Evolutionary conservation across 2,329 filamentous ascomycete genomes (phyloP), one percentile per base, ranked within the genome.

Genomic region (Xylariales sp.): DNA sequence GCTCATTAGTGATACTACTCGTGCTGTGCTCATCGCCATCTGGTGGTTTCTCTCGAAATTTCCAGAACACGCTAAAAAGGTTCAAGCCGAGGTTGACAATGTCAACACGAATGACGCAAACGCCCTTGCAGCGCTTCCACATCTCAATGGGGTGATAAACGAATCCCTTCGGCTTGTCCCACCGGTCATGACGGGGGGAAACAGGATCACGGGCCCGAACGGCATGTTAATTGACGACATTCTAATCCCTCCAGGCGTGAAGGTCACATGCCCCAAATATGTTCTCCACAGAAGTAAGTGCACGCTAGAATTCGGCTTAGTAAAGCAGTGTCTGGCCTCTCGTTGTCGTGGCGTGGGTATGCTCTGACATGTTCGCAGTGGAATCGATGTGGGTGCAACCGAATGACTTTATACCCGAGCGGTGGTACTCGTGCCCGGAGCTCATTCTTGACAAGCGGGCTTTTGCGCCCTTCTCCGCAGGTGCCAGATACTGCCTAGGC

Each of bases 351-450:
- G 30, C 16, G 41, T 36, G 43, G 1, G 8, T 14, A n/a, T 18
- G 14, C 16, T 39, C 62, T 70, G 18, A 70, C 49, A 49, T 18
- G 2, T 18, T 34, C 0, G 34, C 34, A 73, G 71, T 73, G 62
- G 72, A 72, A 66, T 69, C 66, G 5, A 57, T 69, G 23, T 73
- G 68, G 54, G 54, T 62, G 12, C 23, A 55, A 9, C 65, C 71
- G 14, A 57, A 70, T 28, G 71, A 71, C 3, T 73, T 73, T 45
- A 68, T 73, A 45, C 72, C 72, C 5, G 72, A 73, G 55, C 59
- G 71, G 7, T 72, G 72, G 71, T 67, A 70, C 60, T 70, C 68
- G 23, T 66, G 61, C 2, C 71, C 71, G 5, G 72, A 72, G 45
- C 72, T 73, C 18, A 65, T 73, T 52, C 50, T 32, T 5, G 67